Conservation (phyloP, 75 land plant genomes). For the Sequoiadendron giganteum region DNA sequence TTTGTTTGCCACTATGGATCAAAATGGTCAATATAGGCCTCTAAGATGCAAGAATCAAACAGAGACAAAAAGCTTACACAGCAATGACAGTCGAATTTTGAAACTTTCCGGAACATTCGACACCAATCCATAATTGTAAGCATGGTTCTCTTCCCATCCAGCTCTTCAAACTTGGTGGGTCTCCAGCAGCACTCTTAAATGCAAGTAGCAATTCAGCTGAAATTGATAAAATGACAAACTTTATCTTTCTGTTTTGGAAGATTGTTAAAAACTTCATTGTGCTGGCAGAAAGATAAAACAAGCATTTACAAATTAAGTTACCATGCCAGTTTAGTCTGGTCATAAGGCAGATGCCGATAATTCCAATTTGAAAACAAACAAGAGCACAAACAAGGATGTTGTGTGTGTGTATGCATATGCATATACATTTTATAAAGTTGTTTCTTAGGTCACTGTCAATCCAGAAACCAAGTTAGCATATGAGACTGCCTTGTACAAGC, state of each 20-base stretch:
- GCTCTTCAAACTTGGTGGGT: constrained; percentile 18
- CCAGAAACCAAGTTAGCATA: no score
- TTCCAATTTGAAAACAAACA: neutral
- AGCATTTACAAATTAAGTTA: neutral
- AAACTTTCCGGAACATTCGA: constrained; percentile 11
- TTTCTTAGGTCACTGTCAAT: no score
- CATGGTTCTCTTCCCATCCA: constrained; percentile 28
- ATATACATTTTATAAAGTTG: no score
- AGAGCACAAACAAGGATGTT: neutral
- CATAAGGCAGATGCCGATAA: neutral
- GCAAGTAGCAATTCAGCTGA: constrained; percentile 21
- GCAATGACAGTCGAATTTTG: constrained; percentile 13
- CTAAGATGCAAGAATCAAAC: neutral
- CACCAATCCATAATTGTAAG: constrained; percentile 18
- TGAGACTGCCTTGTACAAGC: no score
- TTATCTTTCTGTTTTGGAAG: neutral
- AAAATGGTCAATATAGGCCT: neutral
- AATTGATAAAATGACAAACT: neutral
- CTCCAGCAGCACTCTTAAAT: constrained; percentile 25
- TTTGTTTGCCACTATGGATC: neutral
- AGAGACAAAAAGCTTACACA: constrained; percentile 16
- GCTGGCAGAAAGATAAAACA: neutral
- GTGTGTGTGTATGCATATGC: no score
- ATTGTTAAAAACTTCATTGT: neutral
- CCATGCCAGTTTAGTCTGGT: neutral